Percentiles rank a stretch among this genome's conserved stretches.
Evolutionary conservation across 192 early-diverging fungal genomes (phyloP).

Genomic region (Mortierella alpina): DNA sequence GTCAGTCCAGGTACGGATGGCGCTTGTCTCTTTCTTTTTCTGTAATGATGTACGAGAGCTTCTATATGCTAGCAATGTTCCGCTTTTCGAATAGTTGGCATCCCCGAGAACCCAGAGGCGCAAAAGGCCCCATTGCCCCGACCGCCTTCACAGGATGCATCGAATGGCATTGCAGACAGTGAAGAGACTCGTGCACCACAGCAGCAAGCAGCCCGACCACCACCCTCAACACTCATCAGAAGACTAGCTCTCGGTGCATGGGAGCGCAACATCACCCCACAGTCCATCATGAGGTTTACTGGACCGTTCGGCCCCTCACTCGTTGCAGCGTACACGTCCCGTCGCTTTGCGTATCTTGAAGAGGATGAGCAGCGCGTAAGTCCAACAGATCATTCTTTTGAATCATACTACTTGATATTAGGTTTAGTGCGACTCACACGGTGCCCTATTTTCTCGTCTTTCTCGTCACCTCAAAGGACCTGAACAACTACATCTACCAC

Average conservation of each 20-base stretch:
- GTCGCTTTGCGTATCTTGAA: conserved; percentile 74
- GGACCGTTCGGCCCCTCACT: conserved; percentile 85
- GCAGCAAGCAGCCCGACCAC: conserved; percentile 13
- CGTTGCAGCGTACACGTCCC: conserved; percentile 64
- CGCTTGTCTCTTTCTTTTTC: background rate
- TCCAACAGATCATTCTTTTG: background rate
- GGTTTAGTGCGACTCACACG: background rate
- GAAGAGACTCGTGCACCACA: background rate
- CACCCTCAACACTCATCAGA: conserved; percentile 34
- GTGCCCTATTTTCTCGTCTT: background rate
- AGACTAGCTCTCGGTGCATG: conserved; percentile 68
- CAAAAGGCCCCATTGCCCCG: conserved; percentile 36
- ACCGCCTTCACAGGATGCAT: conserved; percentile 10
- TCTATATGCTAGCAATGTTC: background rate
- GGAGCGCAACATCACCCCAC: conserved; percentile 84
- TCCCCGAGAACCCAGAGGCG: conserved; percentile 68
- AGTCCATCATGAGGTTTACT: conserved; percentile 76
- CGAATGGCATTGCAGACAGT: background rate
- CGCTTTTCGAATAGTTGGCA: conserved; percentile 58
- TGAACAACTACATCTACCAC: conserved; percentile 87
- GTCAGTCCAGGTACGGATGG: conserved; percentile 77
- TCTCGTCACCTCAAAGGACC: conserved; percentile 38
- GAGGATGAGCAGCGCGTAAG: conserved; percentile 64
- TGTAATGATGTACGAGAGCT: background rate
- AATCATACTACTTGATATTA: background rate